phyloP scores from a whole-genome alignment of 2,329 filamentous ascomycete genomes.

The Botrytis fabae region DNA sequence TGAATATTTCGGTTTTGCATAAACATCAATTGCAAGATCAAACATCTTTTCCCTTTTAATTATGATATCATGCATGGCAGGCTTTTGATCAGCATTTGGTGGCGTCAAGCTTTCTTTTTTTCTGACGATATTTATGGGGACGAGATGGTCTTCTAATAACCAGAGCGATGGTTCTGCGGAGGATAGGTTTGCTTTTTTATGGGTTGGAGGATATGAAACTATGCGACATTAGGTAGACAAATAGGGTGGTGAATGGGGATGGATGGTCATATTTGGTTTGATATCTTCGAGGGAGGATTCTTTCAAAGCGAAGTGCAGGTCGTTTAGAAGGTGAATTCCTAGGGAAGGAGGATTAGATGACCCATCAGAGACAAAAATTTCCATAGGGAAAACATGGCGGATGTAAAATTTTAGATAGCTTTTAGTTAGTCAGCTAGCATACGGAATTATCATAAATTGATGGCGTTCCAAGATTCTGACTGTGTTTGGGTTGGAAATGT shows the following conservation, averaged over 20 bases:
- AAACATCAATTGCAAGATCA: constrained; percentile 41
- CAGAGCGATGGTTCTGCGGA: constrained; percentile 1
- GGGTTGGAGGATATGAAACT: constrained; percentile 12
- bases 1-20: constrained; percentile 97
- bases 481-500: not conserved
- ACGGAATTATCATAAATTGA: constrained; percentile 17
- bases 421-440: constrained; percentile 7
- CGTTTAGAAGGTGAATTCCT: constrained; percentile 28
- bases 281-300: constrained; percentile 5
- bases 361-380: not conserved
- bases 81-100: constrained; percentile 41
- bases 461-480: not conserved
- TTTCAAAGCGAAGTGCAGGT: constrained; percentile 43
- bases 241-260: not conserved
- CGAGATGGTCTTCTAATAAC: constrained; percentile 25
- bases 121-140: constrained; percentile 30
- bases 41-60: constrained; percentile 30
- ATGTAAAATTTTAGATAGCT: constrained; percentile 18
- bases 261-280: constrained; percentile 15
- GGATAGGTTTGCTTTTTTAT: constrained; percentile 18
- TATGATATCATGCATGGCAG: constrained; percentile 36
- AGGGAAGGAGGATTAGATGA: constrained; percentile 14
- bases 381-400: not conserved
- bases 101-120: constrained; percentile 34
- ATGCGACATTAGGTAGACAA: constrained; percentile 1